Conservation (phyloP, 768 basidiomycete species). For the Calocybe gangraenosa region DNA sequence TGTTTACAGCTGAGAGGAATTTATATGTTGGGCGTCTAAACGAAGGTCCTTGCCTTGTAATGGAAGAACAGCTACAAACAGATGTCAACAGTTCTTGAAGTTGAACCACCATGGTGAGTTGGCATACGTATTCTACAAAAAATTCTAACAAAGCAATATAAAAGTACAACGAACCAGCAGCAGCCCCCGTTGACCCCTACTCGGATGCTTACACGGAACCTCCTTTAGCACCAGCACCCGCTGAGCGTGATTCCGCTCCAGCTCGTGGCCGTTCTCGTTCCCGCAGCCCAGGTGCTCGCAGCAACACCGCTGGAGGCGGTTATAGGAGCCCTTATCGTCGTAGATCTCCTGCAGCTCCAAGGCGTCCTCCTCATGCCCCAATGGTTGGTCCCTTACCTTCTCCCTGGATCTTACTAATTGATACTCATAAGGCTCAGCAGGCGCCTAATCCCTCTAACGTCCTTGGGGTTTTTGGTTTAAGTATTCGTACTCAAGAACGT, state of each 20-base stretch:
- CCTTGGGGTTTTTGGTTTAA: slow-evolving; percentile 97
- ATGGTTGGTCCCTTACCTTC: slow-evolving; percentile 46
- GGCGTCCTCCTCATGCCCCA: slow-evolving; percentile 67
- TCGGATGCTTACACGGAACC: slow-evolving; percentile 77
- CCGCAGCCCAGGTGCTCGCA: slow-evolving; percentile 56
- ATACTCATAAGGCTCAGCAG: slow-evolving; percentile 50
- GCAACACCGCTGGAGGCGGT: slow-evolving; percentile 38
- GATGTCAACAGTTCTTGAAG: slow-evolving; percentile 39
- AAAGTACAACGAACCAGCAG: slow-evolving; percentile 64
- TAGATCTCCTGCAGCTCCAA: slow-evolving; percentile 56
- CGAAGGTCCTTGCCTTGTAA: slow-evolving; percentile 18
- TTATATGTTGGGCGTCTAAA: too few relatives aligned
- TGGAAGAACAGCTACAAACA: slow-evolving; percentile 31
- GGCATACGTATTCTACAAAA: too few relatives aligned
- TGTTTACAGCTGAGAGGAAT: too few relatives aligned
- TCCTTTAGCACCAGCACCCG: slow-evolving; percentile 42
- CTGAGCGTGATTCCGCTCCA: slow-evolving; percentile 52
- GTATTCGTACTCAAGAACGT: slow-evolving; percentile 89
- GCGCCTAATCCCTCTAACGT: slow-evolving; percentile 86
- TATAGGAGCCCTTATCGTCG: slow-evolving; percentile 60
- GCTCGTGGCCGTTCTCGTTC: slow-evolving; percentile 73
- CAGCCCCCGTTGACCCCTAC: slow-evolving; percentile 70
- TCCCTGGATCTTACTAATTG: slow-evolving; percentile 10
- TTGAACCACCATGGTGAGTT: slow-evolving; percentile 75
- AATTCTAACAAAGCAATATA: too few relatives aligned